These are phyloP conservation scores for Alternaria infectoria DNA, from an alignment of 2,329 filamentous ascomycete species.

Conservation along the genomic window DNA sequence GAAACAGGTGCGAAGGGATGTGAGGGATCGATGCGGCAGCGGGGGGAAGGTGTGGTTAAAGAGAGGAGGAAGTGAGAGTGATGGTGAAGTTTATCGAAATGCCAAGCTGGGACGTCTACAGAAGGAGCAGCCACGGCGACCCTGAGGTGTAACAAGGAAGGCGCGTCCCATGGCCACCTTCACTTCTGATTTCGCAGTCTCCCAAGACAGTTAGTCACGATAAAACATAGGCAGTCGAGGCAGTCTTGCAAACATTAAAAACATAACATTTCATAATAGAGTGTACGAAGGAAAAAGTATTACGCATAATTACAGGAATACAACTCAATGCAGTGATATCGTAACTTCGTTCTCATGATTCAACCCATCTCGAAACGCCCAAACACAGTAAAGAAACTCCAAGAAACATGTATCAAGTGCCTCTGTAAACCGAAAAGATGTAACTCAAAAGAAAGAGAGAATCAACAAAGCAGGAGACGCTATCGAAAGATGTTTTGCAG, in stretches of 20 bases:
- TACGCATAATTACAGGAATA: not conserved
- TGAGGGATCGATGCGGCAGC: not conserved
- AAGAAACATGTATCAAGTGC: not conserved
- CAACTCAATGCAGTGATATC: not conserved
- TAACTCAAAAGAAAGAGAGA: not conserved
- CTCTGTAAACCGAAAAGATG: not conserved
- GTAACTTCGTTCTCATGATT: not conserved
- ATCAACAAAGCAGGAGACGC: slow-evolving; percentile 6
- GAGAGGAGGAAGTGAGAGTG: not conserved
- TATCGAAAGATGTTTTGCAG: slow-evolving; percentile 39
- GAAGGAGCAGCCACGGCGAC: slow-evolving; percentile 3
- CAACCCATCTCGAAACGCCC: not conserved
- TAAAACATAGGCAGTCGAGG: not conserved
- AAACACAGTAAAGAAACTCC: not conserved
- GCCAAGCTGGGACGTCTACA: not conserved
- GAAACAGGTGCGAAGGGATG: not conserved
- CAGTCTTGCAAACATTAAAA: not conserved
- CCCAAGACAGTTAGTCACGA: not conserved
- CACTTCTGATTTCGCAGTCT: not conserved
- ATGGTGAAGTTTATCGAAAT: not conserved
- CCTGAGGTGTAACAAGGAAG: slow-evolving; percentile 1
- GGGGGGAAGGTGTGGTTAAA: not conserved
- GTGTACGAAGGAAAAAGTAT: not conserved
- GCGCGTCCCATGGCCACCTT: not conserved
- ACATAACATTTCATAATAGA: not conserved